Evolutionary conservation across 1,139 yeast genomes (phyloP), one percentile per base, ranked within the genome.

Genomic region (Diutina neorugosa): DNA sequence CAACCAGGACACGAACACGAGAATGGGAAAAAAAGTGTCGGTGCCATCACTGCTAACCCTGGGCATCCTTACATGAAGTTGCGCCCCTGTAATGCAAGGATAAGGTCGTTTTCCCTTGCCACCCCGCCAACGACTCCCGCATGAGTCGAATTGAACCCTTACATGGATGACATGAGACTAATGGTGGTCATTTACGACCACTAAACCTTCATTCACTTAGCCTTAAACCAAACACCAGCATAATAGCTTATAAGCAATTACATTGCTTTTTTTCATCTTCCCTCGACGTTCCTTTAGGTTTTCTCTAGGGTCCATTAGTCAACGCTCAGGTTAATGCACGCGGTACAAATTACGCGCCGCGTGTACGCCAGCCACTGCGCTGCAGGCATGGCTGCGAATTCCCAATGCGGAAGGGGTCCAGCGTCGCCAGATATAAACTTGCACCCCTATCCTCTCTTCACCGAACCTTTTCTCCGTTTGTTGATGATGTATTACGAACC

Each of bases 401-500:
- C 46, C 46, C 25, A 43, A 43, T 19, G 20, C 14, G 46, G 46
- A 8, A 43, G 14, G 46, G 16, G 21, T 20, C 23, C 25, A 41
- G n/a, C 16, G n/a, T 9, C 20, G n/a, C 12, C 16, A 19, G 20
- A 43, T 43, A 19, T 43, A 43, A 43, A 19, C 21, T 43, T 8
- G n/a, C 11, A 18, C 23, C 12, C 18, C 21, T 14, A 19, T 19
- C 46, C 46, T 11, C 7, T 43, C 25, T 9, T 19, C 46, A 11
- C n/a, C 46, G 25, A 16, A 6, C 18, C 19, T n/a, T 41, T 41
- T 41, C 16, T 20, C 25, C 14, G 46, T 14, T 6, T 19, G 25
- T 3, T 12, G 20, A 11, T 20, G 16, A 21, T 23, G 37, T 73
- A 62, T 58, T 74, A 74, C 64, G 72, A 73, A 58, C 78, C 79